Base-by-base conservation (phyloP, 2,329 filamentous ascomycete genomes). In the Monosporascus cannonballus region DNA sequence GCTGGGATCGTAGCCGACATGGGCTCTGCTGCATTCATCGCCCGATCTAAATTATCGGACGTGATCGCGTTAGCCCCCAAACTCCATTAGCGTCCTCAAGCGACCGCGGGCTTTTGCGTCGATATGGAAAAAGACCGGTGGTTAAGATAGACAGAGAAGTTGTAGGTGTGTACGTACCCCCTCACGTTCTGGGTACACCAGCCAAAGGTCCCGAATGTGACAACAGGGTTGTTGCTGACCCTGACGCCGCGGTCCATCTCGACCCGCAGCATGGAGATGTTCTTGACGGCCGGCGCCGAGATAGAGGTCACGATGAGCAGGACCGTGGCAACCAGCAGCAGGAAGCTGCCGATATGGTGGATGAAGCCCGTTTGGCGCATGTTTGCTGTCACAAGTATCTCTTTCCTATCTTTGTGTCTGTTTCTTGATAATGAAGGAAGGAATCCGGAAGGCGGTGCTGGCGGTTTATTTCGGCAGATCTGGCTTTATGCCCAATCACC, bases 271-370 rank as follows among this genome's bases (percentile, higher is more conserved):
- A 78, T 64, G 15, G 67, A 68, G 50, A 76, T 68, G 50, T 68
- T 52, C 52, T 71, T 67, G 51, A 76, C 67, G n/a, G 78, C 70
- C 4, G 75, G 76, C 0, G 74, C 67, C 4, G 74, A 74, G 57
- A 78, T 74, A 4, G 72, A 72, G 50, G 73, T 72, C 53, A 78
- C 68, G 51, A 77, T 67, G 38, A 78, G 70, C 36, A 78, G 69
- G 50, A 76, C 67, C n/a, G 69, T 65, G 39, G 73, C 67, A 41
- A 68, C 64, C 51, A 78, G 69, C 54, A 77, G 67, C 44, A 77
- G 65, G 59, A 74, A 71, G 18, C 73, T 71, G 54, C 74, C 74
- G 49, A 76, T 56, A 52, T 74, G 71, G 58, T 72, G 71, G 54
- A 73, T 60, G 55, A 69, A 67, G 53, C 66, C 64, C 44, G 64